Evolutionary conservation across 164 flowering plant species (phyloP), one percentile per base, ranked within the genome.

Genomic region (Nelumbo lutea): DNA sequence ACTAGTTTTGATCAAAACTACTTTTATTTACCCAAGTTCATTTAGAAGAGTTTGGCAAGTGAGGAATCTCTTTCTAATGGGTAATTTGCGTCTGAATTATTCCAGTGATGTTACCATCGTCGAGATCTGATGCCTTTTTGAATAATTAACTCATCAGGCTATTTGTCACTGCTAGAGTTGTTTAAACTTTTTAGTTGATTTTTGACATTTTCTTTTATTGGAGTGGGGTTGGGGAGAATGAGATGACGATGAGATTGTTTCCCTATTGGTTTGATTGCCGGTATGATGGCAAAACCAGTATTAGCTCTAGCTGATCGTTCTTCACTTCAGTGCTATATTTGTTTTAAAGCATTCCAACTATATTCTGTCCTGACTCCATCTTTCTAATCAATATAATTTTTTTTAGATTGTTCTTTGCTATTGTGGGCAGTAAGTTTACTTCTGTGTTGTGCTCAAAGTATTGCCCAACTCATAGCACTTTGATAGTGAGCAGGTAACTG

Each of bases 181-280:
- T 1, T 1, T 4, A 45, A 1, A 9, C 5, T 2, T 1, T 47
- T 38, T 10, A 46, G 10, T 38, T 9, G 2, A 44, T 39, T 58
- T 3, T 2, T 57, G 0, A 14, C 46, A 38, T 45, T 27, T 58
- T 11, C 14, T 51, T 51, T 9, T 45, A 15, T 3, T 27, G 3
- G 4, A 40, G 11, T 11, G 55, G 6, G 61, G 4, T 42, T 40
- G 43, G 42, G 4, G 46, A 48, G 70, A 68, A 59, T 68, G 55
- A 68, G 46, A 50, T 68, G 71, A 68, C 61, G 65, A 68, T 60
- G 11, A 5, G 40, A 14, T 45, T 47, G 15, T 5, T 68, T 61
- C 65, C 71, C 71, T 68, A 68, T 68, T 68, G 71, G 71, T 68
- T 68, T 68, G 71, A 68, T 68, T 1, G 71, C 71, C 64, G 47